Percentiles rank a stretch among this genome's conserved stretches.
Conservation (phyloP, 257 asterid species). For the Petunia axillaris region DNA sequence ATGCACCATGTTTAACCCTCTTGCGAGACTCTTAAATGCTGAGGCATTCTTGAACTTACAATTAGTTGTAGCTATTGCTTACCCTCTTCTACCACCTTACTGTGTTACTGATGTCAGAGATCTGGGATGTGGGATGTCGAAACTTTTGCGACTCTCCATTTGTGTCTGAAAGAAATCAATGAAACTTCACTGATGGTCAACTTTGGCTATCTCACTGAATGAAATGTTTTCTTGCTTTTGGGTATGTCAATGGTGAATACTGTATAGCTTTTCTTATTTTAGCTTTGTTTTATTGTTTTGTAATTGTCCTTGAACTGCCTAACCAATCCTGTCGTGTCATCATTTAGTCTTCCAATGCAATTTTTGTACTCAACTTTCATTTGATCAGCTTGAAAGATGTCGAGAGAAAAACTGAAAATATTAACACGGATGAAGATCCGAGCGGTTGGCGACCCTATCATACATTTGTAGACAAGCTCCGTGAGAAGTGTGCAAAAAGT, state of each 20-base stretch:
- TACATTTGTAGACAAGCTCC: conserved; percentile 69
- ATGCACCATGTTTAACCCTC: conserved; percentile 10
- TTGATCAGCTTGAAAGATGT: conserved; percentile 62
- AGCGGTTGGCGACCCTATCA: conserved; percentile 87
- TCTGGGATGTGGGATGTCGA: conserved; percentile 12
- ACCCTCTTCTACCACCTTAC: not conserved
- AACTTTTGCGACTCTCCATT: not conserved
- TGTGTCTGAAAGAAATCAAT: conserved; percentile 4
- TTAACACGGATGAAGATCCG: conserved; percentile 80
- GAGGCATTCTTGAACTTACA: not conserved
- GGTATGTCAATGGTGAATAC: conserved; percentile 12
- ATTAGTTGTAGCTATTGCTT: conserved; percentile 8
- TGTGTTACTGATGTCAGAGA: conserved; percentile 14
- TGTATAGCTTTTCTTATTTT: not conserved
- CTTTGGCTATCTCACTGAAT: conserved; percentile 9
- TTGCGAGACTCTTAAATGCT: not conserved
- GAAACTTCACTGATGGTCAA: not conserved
- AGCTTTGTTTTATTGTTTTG: not conserved
- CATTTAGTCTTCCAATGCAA: conserved; percentile 9
- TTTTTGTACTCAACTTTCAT: conserved; percentile 24
- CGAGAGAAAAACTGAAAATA: conserved; percentile 66
- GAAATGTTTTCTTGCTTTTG: not conserved
- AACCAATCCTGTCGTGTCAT: not conserved
- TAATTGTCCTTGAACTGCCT: conserved; percentile 13
- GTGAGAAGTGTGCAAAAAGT: conserved; percentile 69